Conservation (phyloP, 306 rosid genomes). For the Macrotyloma uniflorum region DNA sequence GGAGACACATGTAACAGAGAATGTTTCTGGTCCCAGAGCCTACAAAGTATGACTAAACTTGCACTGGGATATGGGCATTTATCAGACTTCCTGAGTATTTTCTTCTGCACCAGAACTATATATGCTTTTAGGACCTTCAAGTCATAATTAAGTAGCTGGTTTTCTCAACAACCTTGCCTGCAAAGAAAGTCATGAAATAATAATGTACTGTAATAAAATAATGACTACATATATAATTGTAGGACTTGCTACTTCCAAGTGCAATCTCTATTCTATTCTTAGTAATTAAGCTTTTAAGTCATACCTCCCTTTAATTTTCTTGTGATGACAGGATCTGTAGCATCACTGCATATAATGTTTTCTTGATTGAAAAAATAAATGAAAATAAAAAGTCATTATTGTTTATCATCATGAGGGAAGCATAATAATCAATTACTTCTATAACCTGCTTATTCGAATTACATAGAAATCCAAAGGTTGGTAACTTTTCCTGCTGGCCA, state of each 20-base stretch:
- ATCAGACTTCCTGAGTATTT: too few relatives aligned
- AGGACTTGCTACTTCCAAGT: background rate
- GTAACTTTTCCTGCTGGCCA: conserved; percentile 20
- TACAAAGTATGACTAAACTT: background rate
- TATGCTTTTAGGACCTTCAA: background rate
- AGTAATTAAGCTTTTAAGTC: background rate
- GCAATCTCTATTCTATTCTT: background rate
- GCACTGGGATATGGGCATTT: too few relatives aligned
- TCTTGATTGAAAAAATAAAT: background rate
- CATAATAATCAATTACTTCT: background rate
- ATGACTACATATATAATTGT: background rate
- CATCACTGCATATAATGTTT: background rate
- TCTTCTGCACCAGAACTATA: too few relatives aligned
- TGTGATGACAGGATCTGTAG: background rate
- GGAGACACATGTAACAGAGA: conserved; percentile 1
- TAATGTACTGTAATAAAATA: background rate
- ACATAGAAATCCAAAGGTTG: background rate
- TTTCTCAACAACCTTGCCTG: background rate
- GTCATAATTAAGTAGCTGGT: background rate
- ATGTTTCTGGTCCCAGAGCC: conserved; percentile 17
- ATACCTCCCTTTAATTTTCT: background rate
- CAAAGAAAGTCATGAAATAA: background rate
- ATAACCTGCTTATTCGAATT: background rate
- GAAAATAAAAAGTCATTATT: background rate
- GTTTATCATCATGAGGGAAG: conserved; percentile 8